These are phyloP conservation scores for Kodamaea sp. DNA, from an alignment of 1,139 yeast species.

Conservation along the genomic window DNA sequence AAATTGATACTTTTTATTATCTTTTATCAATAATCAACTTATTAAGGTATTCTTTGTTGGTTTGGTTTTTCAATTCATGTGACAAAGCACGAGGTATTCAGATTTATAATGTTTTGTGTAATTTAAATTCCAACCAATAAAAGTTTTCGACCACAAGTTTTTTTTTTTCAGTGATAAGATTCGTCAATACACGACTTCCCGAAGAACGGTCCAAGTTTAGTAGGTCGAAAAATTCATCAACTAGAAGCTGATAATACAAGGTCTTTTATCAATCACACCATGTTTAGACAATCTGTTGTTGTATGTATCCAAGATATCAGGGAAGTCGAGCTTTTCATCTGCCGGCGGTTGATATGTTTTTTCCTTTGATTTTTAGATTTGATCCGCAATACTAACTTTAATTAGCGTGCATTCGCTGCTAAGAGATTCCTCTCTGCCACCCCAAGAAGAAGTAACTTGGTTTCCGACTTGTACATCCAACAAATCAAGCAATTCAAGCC, in stretches of 20 bases:
- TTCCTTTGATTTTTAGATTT: not conserved
- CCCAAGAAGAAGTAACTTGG: slow-evolving; percentile 54
- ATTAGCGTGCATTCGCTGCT: slow-evolving; percentile 29
- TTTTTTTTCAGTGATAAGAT: not conserved
- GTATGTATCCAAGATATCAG: slow-evolving; percentile 16
- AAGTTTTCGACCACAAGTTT: slow-evolving; percentile 2
- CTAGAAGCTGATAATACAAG: not conserved
- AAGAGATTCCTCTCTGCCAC: slow-evolving; percentile 45
- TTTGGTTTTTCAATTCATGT: not conserved
- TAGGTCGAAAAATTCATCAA: slow-evolving; percentile 8
- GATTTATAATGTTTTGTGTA: not conserved
- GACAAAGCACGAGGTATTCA: not conserved
- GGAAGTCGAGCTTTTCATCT: not conserved
- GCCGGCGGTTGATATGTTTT: too few species aligned
- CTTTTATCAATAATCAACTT: not conserved
- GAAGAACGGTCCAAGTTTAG: slow-evolving; percentile 5
- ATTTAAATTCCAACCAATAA: slow-evolving; percentile 5
- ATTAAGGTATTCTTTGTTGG: not conserved
- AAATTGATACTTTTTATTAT: not conserved
- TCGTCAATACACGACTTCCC: slow-evolving; percentile 8
- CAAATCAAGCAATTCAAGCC: slow-evolving; percentile 90
- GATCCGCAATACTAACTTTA: slow-evolving; percentile 11
- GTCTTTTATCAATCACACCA: slow-evolving; percentile 13
- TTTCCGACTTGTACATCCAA: slow-evolving; percentile 82
- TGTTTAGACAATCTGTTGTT: slow-evolving; percentile 45